Conservation (phyloP, 345 rosid species). For the Cardamine occulta region DNA sequence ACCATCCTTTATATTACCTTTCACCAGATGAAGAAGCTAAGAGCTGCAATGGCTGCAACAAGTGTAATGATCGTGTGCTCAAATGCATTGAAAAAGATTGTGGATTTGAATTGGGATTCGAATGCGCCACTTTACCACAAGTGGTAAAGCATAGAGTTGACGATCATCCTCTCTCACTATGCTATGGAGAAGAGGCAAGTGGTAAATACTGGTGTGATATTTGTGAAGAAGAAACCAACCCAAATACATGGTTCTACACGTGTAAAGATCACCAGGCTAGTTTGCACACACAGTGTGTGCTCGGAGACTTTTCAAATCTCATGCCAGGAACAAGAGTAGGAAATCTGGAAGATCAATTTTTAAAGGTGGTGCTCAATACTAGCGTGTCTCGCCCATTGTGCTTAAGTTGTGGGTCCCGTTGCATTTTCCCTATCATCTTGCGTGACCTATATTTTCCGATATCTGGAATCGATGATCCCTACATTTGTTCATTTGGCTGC, state of each 20-base stretch:
- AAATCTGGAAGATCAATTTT: neutral
- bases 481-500: neutral
- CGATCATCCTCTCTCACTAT: neutral
- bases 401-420: neutral
- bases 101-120: neutral
- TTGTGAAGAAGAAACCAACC: constrained; percentile 8
- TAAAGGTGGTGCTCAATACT: neutral
- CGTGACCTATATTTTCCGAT: neutral
- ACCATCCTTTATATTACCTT: neutral
- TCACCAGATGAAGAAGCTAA: too few relatives aligned
- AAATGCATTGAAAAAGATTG: constrained; percentile 3
- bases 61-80: neutral
- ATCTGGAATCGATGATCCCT: too few relatives aligned
- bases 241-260: neutral
- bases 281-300: constrained; percentile 1
- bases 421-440: neutral
- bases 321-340: neutral
- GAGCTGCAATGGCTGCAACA: neutral
- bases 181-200: constrained; percentile 11
- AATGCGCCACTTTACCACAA: constrained; percentile 11
- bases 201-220: constrained; percentile 11
- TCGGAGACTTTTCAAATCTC: neutral
- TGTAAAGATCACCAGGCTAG: neutral
- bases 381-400: neutral
- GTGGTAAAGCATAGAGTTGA: constrained; percentile 18